Percentiles rank a stretch among this genome's conserved stretches.
phyloP scores from a whole-genome alignment of 106 monocot genomes.

The Platanthera zijinensis region DNA sequence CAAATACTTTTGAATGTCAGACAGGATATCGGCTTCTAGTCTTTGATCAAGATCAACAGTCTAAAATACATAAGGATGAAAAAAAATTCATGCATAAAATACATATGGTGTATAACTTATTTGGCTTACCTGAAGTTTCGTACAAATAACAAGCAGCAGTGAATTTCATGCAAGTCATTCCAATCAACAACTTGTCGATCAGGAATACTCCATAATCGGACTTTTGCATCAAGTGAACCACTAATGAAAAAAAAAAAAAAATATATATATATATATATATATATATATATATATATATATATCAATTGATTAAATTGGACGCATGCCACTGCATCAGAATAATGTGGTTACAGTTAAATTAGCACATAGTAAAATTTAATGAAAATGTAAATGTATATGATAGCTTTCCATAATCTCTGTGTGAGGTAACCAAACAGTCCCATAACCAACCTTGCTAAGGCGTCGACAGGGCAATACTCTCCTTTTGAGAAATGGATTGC shows the following conservation, averaged over 20 bases:
- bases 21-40: too few relatives aligned
- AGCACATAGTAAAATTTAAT: neutral
- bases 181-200: slow-evolving; percentile 90
- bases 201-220: slow-evolving; percentile 87
- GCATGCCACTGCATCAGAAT: slow-evolving; percentile 71
- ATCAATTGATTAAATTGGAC: slow-evolving; percentile 97
- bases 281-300: slow-evolving; percentile 26
- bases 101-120: neutral
- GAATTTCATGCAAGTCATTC: slow-evolving; percentile 95
- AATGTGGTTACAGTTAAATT: neutral
- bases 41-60: too few relatives aligned
- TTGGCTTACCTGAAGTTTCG: slow-evolving; percentile 46
- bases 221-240: slow-evolving; percentile 90
- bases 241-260: too few relatives aligned
- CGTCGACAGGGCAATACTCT: too few relatives aligned
- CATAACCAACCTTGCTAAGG: too few relatives aligned
- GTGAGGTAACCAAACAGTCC: slow-evolving; percentile 15
- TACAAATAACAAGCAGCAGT: slow-evolving; percentile 83
- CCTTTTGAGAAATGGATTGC: too few relatives aligned
- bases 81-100: too few relatives aligned
- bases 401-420: slow-evolving; percentile 67
- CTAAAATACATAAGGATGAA: too few relatives aligned
- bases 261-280: slow-evolving; percentile 31
- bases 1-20: too few relatives aligned
- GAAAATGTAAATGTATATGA: neutral